Conservation (phyloP, 2,329 filamentous ascomycete species). For the Pseudogymnoascus sp. region DNA sequence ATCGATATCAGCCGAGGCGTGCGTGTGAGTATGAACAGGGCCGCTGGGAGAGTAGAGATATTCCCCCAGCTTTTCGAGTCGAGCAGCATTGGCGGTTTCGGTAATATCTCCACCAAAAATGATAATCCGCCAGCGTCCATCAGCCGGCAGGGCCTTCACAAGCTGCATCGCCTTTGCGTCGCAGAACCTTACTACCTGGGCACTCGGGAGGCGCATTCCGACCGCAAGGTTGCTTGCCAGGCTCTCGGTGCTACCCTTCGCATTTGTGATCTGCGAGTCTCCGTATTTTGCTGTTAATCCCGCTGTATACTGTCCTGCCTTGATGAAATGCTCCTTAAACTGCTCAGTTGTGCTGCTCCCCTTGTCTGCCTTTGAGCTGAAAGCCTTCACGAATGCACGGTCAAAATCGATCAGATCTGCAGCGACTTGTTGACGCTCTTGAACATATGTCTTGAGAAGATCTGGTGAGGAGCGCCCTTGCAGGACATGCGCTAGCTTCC, state of each 20-base stretch:
- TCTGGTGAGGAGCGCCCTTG: slow-evolving; percentile 34
- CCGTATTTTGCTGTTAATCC: slow-evolving; percentile 50
- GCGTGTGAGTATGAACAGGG: slow-evolving; percentile 37
- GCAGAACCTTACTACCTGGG: slow-evolving; percentile 50
- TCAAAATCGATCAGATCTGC: slow-evolving; percentile 55
- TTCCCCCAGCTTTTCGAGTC: slow-evolving; percentile 32
- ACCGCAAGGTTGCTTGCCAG: slow-evolving; percentile 37
- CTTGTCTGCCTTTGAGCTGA: slow-evolving; percentile 35
- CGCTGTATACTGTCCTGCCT: slow-evolving; percentile 51
- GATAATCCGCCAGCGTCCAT: slow-evolving; percentile 44
- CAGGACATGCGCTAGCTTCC: slow-evolving; percentile 47
- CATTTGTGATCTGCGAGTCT: slow-evolving; percentile 38
- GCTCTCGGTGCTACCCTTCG: slow-evolving; percentile 26
- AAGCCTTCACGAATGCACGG: slow-evolving; percentile 43
- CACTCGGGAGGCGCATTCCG: slow-evolving; percentile 50
- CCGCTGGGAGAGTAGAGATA: slow-evolving; percentile 35
- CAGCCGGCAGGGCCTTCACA: slow-evolving; percentile 40
- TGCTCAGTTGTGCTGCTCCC: slow-evolving; percentile 37
- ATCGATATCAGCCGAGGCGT: slow-evolving; percentile 37
- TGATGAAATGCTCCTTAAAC: slow-evolving; percentile 49
- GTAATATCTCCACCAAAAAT: slow-evolving; percentile 39
- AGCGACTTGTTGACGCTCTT: slow-evolving; percentile 44
- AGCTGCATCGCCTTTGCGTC: slow-evolving; percentile 51
- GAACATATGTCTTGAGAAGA: slow-evolving; percentile 44
- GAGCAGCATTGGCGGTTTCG: slow-evolving; percentile 19